phyloP scores from a whole-genome alignment of 106 monocot species.

The Chionographis japonica region DNA sequence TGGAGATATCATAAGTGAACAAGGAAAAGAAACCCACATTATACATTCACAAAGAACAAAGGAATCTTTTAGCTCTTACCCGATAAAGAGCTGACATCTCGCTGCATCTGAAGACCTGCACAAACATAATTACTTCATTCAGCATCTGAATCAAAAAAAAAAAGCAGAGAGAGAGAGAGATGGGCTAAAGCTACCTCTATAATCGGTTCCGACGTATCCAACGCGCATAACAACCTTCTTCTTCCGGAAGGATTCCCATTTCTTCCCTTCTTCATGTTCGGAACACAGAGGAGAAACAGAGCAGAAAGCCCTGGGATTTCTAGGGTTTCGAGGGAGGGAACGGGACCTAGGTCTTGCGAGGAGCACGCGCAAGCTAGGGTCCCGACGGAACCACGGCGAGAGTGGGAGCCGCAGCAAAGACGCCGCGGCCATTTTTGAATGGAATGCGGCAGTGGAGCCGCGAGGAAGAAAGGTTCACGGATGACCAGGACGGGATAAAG shows the following conservation, averaged over 20 bases:
- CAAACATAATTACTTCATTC: background rate
- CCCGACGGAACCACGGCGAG: too few species aligned
- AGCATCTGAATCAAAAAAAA: too few species aligned
- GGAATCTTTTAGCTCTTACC: slow-evolving; percentile 16
- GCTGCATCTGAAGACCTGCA: slow-evolving; percentile 47
- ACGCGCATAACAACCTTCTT: slow-evolving; percentile 61
- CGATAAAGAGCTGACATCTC: slow-evolving; percentile 15
- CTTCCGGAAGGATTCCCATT: slow-evolving; percentile 46
- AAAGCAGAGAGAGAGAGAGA: background rate
- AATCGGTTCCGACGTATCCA: slow-evolving; percentile 50
- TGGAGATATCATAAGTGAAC: too few species aligned
- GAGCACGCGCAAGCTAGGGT: background rate
- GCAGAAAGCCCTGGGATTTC: slow-evolving; percentile 4
- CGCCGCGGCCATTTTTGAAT: background rate
- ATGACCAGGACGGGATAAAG: too few species aligned
- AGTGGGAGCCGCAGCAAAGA: background rate
- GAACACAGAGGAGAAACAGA: background rate
- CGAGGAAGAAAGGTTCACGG: too few species aligned
- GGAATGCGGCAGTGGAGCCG: too few species aligned
- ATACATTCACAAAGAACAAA: too few species aligned
- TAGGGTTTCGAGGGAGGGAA: background rate
- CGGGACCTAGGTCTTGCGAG: background rate
- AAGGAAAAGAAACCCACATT: too few species aligned
- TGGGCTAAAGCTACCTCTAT: slow-evolving; percentile 24
- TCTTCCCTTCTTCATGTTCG: background rate